Evolutionary conservation across 371 early-diverging fungal species (phyloP).

Genomic region (Nematocida parisii): DNA sequence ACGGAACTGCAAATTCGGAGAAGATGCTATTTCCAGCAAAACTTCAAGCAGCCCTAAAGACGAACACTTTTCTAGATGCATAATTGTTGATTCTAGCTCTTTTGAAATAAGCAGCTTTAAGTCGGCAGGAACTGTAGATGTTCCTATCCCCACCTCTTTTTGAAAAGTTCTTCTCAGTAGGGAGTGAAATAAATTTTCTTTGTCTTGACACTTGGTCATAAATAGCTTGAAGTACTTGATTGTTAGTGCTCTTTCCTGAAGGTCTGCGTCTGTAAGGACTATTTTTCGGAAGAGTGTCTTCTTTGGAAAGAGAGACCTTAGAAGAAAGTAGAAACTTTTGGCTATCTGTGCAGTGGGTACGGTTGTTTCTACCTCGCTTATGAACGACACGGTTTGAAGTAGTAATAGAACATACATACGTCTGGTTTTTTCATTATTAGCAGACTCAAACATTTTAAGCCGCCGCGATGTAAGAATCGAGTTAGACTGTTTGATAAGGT

Average conservation of each 20-base stretch:
- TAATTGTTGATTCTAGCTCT: slow-evolving; percentile 26
- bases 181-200: slow-evolving; percentile 49
- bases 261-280: slow-evolving; percentile 21
- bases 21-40: slow-evolving; percentile 36
- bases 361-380: slow-evolving; percentile 18
- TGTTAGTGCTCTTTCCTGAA: slow-evolving; percentile 40
- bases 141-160: slow-evolving; percentile 43
- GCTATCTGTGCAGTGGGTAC: slow-evolving; percentile 33
- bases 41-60: slow-evolving; percentile 38
- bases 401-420: slow-evolving; percentile 12
- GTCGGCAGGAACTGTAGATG: slow-evolving; percentile 42
- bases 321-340: slow-evolving; percentile 56
- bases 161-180: slow-evolving; percentile 51
- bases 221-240: slow-evolving; percentile 56
- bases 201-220: slow-evolving; percentile 51
- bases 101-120: slow-evolving; percentile 52
- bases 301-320: slow-evolving; percentile 52
- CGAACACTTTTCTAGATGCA: slow-evolving; percentile 38
- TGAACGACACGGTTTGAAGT: slow-evolving; percentile 38
- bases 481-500: slow-evolving; percentile 42
- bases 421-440: slow-evolving; percentile 23
- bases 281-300: slow-evolving; percentile 48
- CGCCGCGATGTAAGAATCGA: slow-evolving; percentile 13
- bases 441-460: slow-evolving; percentile 47
- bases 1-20: slow-evolving; percentile 52